A percentile compares a stretch with the other conserved stretches of the same genome.
Conservation (phyloP, 2,329 filamentous ascomycete genomes). For the Cyphellophora attinorum region DNA sequence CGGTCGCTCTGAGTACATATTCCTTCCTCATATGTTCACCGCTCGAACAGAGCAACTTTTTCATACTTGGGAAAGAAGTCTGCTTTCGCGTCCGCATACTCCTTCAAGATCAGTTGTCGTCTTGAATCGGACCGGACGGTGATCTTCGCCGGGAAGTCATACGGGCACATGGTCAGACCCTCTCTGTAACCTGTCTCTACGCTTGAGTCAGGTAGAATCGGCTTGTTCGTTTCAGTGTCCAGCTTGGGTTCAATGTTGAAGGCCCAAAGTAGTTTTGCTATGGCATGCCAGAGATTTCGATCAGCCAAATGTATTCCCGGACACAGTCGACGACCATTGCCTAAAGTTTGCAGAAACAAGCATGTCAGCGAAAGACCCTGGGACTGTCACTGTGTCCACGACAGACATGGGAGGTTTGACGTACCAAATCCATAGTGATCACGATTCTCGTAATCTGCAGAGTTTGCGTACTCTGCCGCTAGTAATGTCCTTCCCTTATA, state of each 20-base stretch:
- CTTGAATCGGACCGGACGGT: conserved; percentile 4
- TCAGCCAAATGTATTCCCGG: conserved; percentile 42
- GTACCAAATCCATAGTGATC: conserved; percentile 22
- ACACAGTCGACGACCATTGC: conserved; percentile 38
- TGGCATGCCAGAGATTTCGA: conserved; percentile 37
- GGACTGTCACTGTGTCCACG: conserved; percentile 6
- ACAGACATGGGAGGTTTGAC: not conserved
- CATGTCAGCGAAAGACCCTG: not conserved
- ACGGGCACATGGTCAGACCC: conserved; percentile 5
- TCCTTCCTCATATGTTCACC: too few relatives aligned
- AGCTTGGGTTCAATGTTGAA: conserved; percentile 16
- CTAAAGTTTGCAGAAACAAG: conserved; percentile 18
- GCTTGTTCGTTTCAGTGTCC: conserved; percentile 5
- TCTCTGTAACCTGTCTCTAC: conserved; percentile 9
- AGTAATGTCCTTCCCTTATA: conserved; percentile 21
- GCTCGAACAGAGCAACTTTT: too few relatives aligned
- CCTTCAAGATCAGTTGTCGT: conserved; percentile 3
- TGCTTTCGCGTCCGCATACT: conserved; percentile 2
- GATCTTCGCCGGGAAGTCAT: conserved; percentile 5
- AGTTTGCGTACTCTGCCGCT: conserved; percentile 27
- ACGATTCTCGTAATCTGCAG: conserved; percentile 23
- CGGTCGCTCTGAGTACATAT: too few relatives aligned
- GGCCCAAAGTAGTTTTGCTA: conserved; percentile 44
- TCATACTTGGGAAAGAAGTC: conserved; percentile 5
- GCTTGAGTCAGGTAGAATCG: conserved; percentile 10